These are phyloP conservation scores for Calonectria henricotiae DNA, from an alignment of 2,329 filamentous ascomycete genomes.

Conservation along the genomic window DNA sequence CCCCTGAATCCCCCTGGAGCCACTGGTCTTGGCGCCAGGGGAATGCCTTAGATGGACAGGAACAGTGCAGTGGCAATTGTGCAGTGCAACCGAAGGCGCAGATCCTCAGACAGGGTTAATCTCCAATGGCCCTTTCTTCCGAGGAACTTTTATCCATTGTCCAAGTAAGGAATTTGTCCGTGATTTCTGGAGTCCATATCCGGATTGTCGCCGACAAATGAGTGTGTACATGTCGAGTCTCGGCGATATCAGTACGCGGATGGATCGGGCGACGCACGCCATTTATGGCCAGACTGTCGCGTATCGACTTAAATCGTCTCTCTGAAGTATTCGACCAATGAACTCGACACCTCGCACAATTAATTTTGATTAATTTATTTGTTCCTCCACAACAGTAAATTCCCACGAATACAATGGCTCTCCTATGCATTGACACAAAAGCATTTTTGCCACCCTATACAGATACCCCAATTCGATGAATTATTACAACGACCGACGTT, in stretches of 20 bases:
- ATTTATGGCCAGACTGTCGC: background rate
- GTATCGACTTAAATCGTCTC: background rate
- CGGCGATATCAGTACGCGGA: background rate
- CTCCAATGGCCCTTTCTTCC: background rate
- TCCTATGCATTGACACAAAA: background rate
- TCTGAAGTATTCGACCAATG: background rate
- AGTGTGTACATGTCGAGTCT: background rate
- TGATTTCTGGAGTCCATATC: constrained; percentile 3
- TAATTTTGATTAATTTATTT: background rate
- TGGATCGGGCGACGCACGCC: background rate
- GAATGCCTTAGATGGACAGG: constrained; percentile 10
- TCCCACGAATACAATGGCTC: too few species aligned
- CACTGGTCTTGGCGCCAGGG: constrained; percentile 4
- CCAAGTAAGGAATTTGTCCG: constrained; percentile 10
- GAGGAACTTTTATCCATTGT: constrained; percentile 3
- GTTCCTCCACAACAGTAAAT: too few species aligned
- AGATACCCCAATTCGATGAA: too few species aligned
- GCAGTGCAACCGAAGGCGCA: constrained; percentile 15
- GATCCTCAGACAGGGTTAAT: constrained; percentile 9
- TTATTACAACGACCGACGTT: too few species aligned
- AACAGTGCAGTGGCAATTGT: constrained; percentile 1
- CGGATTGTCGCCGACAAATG: background rate
- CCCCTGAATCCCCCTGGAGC: constrained; percentile 9
- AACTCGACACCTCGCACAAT: background rate
- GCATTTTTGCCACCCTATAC: background rate